phyloP scores from a whole-genome alignment of 2,329 filamentous ascomycete species.

The Xylaria sp. region DNA sequence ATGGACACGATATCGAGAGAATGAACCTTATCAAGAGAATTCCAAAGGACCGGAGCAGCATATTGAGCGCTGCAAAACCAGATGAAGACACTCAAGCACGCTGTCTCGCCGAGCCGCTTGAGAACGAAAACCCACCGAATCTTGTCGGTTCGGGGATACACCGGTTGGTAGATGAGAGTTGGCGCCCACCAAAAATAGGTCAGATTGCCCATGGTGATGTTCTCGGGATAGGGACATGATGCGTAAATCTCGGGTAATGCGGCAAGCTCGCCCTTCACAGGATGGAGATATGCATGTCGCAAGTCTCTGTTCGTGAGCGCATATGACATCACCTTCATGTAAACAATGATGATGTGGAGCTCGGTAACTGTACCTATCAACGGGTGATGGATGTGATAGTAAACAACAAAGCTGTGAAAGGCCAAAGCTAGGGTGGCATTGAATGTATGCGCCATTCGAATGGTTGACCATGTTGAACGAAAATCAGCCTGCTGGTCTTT shows the following conservation, averaged over 20 bases:
- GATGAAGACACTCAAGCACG: conserved; percentile 84
- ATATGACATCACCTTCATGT: conserved; percentile 95
- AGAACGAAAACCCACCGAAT: conserved; percentile 89
- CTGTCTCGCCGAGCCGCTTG: conserved; percentile 82
- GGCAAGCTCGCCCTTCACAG: conserved; percentile 71
- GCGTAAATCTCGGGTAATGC: conserved; percentile 84
- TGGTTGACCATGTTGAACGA: conserved; percentile 79
- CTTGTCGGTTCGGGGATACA: conserved; percentile 84
- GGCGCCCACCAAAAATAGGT: conserved; percentile 98
- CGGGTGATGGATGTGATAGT: conserved; percentile 91
- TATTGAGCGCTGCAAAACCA: conserved; percentile 97
- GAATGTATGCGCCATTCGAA: conserved; percentile 81
- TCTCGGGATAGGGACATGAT: conserved; percentile 85
- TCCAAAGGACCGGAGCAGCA: conserved; percentile 86
- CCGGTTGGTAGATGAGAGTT: conserved; percentile 94
- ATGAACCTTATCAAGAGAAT: conserved; percentile 88
- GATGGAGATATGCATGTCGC: conserved; percentile 87
- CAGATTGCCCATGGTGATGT: conserved; percentile 88
- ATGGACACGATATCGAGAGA: conserved; percentile 83
- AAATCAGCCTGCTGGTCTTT: conserved; percentile 73
- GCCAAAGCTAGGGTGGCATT: conserved; percentile 85
- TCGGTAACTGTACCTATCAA: conserved; percentile 92
- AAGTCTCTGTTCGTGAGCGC: conserved; percentile 97
- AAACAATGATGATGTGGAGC: conserved; percentile 92
- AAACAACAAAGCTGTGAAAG: conserved; percentile 86